Percentiles rank a stretch among this genome's conserved stretches.
These are phyloP conservation scores for Cyclotella kingstonii DNA, from an alignment of 108 stramenopile species.

Conservation along the genomic window DNA sequence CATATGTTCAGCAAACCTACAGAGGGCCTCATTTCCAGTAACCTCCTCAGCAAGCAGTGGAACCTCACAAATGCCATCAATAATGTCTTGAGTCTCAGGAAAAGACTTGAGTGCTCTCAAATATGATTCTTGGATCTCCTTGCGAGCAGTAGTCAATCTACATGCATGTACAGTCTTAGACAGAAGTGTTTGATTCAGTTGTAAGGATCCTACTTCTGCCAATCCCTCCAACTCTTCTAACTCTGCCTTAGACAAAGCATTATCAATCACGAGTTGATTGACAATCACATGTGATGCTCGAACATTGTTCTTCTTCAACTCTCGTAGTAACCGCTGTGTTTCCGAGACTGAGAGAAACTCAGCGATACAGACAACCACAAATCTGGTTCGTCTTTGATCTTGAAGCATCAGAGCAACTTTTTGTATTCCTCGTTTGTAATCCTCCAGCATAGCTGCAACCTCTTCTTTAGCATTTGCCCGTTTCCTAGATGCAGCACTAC, in stretches of 20 bases:
- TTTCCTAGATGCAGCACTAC: conserved; percentile 36
- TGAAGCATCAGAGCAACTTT: conserved; percentile 67
- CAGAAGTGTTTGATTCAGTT: conserved; percentile 23
- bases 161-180: conserved; percentile 42
- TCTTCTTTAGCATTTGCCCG: conserved; percentile 22
- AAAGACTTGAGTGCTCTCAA: conserved; percentile 25
- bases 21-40: conserved; percentile 35
- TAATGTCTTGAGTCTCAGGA: conserved; percentile 28
- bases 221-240: conserved; percentile 39
- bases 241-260: conserved; percentile 29
- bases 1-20: conserved; percentile 30
- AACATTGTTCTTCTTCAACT: conserved; percentile 66
- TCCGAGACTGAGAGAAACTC: conserved; percentile 75
- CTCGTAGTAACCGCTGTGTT: conserved; percentile 70
- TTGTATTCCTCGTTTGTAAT: conserved; percentile 43
- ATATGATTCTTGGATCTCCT: conserved; percentile 39
- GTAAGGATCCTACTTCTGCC: conserved; percentile 37
- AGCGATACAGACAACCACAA: conserved; percentile 81
- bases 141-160: conserved; percentile 39
- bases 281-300: conserved; percentile 76
- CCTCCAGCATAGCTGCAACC: conserved; percentile 31
- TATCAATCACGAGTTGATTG: conserved; percentile 56
- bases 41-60: conserved; percentile 46
- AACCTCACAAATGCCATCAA: conserved; percentile 41
- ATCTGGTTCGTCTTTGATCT: conserved; percentile 61